phyloP scores from a whole-genome alignment of 225 moss, liverwort and hornwort genomes.

The Marchantia polymorpha region DNA sequence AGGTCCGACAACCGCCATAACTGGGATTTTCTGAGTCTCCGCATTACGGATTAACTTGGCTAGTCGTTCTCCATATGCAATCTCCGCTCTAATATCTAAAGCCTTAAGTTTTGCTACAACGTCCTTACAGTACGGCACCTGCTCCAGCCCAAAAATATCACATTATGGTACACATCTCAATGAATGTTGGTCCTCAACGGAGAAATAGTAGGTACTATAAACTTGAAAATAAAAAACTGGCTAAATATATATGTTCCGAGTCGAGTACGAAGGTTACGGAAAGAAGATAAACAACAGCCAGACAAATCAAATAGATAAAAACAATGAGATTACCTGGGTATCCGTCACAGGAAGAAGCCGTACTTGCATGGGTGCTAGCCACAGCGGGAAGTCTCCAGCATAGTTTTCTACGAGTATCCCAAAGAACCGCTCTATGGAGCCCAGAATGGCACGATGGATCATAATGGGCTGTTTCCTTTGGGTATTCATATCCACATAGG shows the following conservation, averaged over 20 bases:
- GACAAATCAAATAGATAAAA: not conserved
- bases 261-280: not conserved
- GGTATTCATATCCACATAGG: conserved; percentile 73
- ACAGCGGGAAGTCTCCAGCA: conserved; percentile 92
- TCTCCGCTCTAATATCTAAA: conserved; percentile 81
- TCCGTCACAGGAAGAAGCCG: conserved; percentile 90
- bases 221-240: not conserved
- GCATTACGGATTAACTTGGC: conserved; percentile 90
- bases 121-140: conserved; percentile 77
- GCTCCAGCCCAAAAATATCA: not conserved
- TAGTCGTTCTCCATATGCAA: conserved; percentile 70
- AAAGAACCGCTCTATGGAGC: conserved; percentile 92
- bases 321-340: conserved; percentile 40
- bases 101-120: conserved; percentile 65
- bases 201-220: too few species aligned
- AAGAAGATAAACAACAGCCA: too few species aligned
- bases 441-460: conserved; percentile 95
- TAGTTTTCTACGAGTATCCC: conserved; percentile 94
- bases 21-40: conserved; percentile 87
- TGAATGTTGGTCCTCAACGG: too few species aligned
- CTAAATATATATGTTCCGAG: not conserved
- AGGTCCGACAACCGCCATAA: conserved; percentile 96
- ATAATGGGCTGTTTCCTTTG: conserved; percentile 92
- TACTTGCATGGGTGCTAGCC: conserved; percentile 86
- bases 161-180: too few species aligned